phyloP scores from a whole-genome alignment of 106 monocot species.

The Phalaenopsis aphrodite region DNA sequence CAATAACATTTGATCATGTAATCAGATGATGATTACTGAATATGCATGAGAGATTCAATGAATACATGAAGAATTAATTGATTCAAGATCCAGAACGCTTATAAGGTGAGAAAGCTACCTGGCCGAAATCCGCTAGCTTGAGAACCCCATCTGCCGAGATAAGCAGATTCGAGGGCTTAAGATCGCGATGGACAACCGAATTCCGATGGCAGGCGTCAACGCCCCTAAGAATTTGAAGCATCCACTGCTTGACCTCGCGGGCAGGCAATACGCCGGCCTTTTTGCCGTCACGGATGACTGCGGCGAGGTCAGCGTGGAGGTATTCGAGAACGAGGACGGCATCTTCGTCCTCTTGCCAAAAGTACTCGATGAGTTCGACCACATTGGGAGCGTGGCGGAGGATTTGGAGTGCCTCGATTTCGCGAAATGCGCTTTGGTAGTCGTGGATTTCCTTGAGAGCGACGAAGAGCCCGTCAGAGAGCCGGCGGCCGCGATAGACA shows the following conservation, averaged over 20 bases:
- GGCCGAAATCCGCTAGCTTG: conserved; percentile 73
- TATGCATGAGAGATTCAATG: too few relatives aligned
- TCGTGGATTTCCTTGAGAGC: conserved; percentile 97
- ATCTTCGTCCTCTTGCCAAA: conserved; percentile 71
- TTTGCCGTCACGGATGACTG: conserved; percentile 50
- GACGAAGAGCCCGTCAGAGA: conserved; percentile 53
- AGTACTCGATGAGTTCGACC: conserved; percentile 69
- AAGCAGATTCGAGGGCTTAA: conserved; percentile 64
- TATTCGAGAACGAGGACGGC: conserved; percentile 69
- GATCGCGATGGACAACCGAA: conserved; percentile 52
- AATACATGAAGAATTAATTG: too few relatives aligned
- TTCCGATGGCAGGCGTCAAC: conserved; percentile 42
- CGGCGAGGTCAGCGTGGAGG: conserved; percentile 42
- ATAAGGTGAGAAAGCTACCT: conserved; percentile 5
- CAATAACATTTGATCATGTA: too few relatives aligned
- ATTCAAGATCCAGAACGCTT: not conserved
- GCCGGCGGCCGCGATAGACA: conserved; percentile 80
- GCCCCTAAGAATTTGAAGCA: conserved; percentile 49
- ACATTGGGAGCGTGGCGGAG: conserved; percentile 56
- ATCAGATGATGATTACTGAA: too few relatives aligned
- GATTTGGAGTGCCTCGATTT: conserved; percentile 69
- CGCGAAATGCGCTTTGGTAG: conserved; percentile 62
- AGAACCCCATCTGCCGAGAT: conserved; percentile 38
- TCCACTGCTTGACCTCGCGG: conserved; percentile 64
- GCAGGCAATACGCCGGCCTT: conserved; percentile 24